Conservation (phyloP, 2,329 filamentous ascomycete genomes). For the Septoria petroselini region DNA sequence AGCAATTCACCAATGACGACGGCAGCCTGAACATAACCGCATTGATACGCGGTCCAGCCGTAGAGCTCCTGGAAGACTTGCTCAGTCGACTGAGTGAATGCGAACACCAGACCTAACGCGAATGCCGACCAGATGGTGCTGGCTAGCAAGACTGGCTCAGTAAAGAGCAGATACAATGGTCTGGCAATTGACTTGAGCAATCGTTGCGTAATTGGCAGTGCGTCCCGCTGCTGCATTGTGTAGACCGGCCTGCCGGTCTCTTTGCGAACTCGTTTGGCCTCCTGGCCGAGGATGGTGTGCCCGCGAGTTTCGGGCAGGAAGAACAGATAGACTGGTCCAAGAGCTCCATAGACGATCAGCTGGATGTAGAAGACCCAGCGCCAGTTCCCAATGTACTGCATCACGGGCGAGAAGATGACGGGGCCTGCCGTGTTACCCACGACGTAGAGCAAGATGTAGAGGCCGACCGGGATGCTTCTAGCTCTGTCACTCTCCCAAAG, state of each 20-base stretch:
- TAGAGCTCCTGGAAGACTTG: constrained; percentile 45
- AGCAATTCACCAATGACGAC: constrained; percentile 48
- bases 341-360: constrained; percentile 45
- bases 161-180: constrained; percentile 45
- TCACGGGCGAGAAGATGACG: constrained; percentile 38
- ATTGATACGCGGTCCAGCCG: constrained; percentile 42
- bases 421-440: constrained; percentile 39
- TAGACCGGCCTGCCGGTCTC: constrained; percentile 29
- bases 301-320: constrained; percentile 49
- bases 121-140: constrained; percentile 51
- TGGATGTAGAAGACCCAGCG: constrained; percentile 44
- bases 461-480: constrained; percentile 37
- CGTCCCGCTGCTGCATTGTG: constrained; percentile 39
- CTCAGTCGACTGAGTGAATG: constrained; percentile 50
- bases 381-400: constrained; percentile 36
- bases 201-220: constrained; percentile 34
- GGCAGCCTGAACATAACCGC: constrained; percentile 47
- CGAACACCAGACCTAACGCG: constrained; percentile 47
- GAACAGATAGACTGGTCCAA: constrained; percentile 42
- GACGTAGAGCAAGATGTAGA: constrained; percentile 40
- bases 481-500: constrained; percentile 38
- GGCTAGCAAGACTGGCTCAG: constrained; percentile 50
- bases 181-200: constrained; percentile 34
- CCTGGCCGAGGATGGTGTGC: constrained; percentile 45
- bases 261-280: constrained; percentile 39